A percentile compares a stretch with the other conserved stretches of the same genome.
phyloP scores from a whole-genome alignment of 1,284 basidiomycete genomes.

The Violaceomyces palustris region DNA sequence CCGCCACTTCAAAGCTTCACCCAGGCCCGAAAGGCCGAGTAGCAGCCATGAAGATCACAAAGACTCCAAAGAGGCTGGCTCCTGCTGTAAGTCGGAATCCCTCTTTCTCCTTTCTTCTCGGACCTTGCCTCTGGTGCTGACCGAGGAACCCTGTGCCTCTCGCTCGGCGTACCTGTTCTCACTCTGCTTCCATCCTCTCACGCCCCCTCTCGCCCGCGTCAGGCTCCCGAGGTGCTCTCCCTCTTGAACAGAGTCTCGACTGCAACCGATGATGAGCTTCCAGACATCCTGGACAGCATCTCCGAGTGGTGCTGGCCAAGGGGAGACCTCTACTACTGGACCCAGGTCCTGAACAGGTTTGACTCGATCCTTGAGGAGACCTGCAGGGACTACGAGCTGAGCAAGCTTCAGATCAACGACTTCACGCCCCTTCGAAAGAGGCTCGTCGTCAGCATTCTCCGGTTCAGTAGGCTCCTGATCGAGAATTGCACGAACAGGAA shows the following conservation, averaged over 20 bases:
- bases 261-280: conserved; percentile 43
- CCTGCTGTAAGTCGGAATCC: conserved; percentile 43
- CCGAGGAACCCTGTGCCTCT: too few species aligned
- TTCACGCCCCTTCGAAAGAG: conserved; percentile 74
- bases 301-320: conserved; percentile 83
- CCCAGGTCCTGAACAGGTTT: conserved; percentile 89
- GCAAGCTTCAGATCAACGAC: conserved; percentile 61
- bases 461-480: conserved; percentile 80
- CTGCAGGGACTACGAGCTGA: conserved; percentile 68
- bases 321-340: conserved; percentile 95
- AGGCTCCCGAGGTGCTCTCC: conserved; percentile 34
- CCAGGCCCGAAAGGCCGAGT: not conserved
- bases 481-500: conserved; percentile 98
- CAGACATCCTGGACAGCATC: conserved; percentile 34
- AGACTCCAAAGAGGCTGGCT: conserved; percentile 47
- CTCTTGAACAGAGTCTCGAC: conserved; percentile 37
- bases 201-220: too few species aligned
- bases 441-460: conserved; percentile 73
- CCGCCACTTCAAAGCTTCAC: too few species aligned
- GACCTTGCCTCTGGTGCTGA: not conserved
- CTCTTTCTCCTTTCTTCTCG: too few species aligned
- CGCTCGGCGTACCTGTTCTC: not conserved
- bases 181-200: not conserved
- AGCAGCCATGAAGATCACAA: conserved; percentile 49
- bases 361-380: conserved; percentile 78